Evolutionary conservation across 257 asterid genomes (phyloP).

Genomic region (Solanum paucissectum): DNA sequence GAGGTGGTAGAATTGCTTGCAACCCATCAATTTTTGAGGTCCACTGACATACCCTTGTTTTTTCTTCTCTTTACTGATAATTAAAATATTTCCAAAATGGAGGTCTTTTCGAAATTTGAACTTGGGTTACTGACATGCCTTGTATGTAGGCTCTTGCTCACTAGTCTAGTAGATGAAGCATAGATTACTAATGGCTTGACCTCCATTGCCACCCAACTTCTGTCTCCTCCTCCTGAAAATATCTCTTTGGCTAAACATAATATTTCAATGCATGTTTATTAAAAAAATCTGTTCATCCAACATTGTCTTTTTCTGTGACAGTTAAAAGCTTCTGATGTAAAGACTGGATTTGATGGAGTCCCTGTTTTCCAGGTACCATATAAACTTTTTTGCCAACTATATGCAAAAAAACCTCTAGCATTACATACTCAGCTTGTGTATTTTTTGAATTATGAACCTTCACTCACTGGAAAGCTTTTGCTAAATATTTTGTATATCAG

Average conservation of each 20-base stretch:
- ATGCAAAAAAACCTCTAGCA: not conserved
- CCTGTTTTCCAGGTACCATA: constrained; percentile 83
- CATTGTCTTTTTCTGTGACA: constrained; percentile 14
- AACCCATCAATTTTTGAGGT: not conserved
- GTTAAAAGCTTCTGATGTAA: constrained; percentile 54
- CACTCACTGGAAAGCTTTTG: not conserved
- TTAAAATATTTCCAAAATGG: not conserved
- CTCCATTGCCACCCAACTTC: not conserved
- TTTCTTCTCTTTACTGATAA: not conserved
- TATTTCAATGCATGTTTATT: not conserved
- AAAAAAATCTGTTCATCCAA: not conserved
- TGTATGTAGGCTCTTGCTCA: not conserved
- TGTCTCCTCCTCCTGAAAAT: not conserved
- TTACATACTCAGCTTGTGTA: not conserved
- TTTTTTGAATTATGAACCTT: not conserved
- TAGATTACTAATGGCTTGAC: not conserved
- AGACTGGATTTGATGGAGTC: constrained; percentile 89
- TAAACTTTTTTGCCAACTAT: not conserved
- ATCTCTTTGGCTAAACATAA: not conserved
- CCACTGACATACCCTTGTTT: not conserved
- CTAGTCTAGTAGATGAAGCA: not conserved
- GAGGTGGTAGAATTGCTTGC: not conserved
- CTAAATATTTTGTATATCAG: not conserved
- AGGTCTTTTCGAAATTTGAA: not conserved
- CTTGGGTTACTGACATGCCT: not conserved